Evolutionary conservation across 202 grass and related monocot genomes (phyloP).

Genomic region (Digitaria exilis): DNA sequence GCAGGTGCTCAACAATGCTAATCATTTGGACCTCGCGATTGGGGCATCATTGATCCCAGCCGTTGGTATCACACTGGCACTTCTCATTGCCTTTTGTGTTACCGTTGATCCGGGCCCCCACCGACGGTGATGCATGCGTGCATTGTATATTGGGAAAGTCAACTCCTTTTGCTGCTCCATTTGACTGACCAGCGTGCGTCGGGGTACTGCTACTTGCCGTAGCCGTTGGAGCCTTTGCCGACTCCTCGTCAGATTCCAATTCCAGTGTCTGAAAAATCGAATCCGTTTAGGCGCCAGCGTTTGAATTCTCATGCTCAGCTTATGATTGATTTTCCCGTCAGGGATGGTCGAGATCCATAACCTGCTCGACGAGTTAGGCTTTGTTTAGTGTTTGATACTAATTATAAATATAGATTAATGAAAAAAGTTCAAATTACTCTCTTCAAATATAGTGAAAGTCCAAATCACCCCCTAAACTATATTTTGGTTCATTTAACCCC

Average conservation of each 20-base stretch:
- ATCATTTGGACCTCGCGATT: constrained; percentile 17
- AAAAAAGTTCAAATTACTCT: too few relatives aligned
- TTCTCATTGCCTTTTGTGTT: not conserved
- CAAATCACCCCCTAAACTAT: too few relatives aligned
- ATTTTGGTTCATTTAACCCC: too few relatives aligned
- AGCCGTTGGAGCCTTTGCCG: constrained; percentile 32
- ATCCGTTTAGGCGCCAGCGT: constrained; percentile 3
- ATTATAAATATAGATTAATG: too few relatives aligned
- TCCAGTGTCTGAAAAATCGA: not conserved
- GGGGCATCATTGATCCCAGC: not conserved
- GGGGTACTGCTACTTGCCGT: not conserved
- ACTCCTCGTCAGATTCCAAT: not conserved
- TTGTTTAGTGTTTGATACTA: too few relatives aligned
- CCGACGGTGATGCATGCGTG: not conserved
- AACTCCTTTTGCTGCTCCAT: not conserved
- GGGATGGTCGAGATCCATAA: too few relatives aligned
- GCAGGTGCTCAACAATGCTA: not conserved
- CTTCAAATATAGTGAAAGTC: too few relatives aligned
- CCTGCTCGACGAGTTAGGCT: too few relatives aligned
- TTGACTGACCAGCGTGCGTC: not conserved
- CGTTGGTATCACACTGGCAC: not conserved
- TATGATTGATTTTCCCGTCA: too few relatives aligned
- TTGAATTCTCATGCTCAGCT: not conserved
- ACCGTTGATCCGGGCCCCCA: constrained; percentile 5
- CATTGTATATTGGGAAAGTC: not conserved